Percentiles rank a stretch among this genome's conserved stretches.
These are phyloP conservation scores for Arabidopsis thaliana DNA, from an alignment of 345 rosid genomes.

Conservation along the genomic window DNA sequence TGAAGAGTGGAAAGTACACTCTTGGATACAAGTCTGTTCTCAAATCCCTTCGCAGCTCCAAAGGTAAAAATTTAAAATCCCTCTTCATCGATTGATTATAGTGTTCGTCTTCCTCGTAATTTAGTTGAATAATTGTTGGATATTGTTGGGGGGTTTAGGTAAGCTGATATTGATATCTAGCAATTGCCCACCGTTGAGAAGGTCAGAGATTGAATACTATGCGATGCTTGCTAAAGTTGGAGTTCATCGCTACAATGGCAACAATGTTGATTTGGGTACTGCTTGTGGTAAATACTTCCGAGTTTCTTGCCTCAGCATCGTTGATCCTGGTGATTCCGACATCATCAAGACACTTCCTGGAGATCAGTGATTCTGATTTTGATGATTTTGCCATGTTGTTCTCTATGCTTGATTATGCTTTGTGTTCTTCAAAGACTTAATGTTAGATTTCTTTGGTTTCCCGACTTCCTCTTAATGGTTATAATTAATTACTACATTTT, in stretches of 20 bases:
- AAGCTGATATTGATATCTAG: constrained; percentile 64
- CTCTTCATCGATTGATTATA: not conserved
- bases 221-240: constrained; percentile 48
- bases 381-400: constrained; percentile 27
- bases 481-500: constrained; percentile 13
- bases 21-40: constrained; percentile 79
- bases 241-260: constrained; percentile 50
- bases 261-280: constrained; percentile 79
- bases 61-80: constrained; percentile 46
- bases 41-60: constrained; percentile 66
- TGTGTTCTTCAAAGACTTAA: constrained; percentile 29
- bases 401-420: constrained; percentile 12
- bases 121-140: not conserved
- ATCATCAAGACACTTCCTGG: constrained; percentile 74
- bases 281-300: constrained; percentile 83
- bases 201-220: constrained; percentile 77
- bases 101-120: not conserved
- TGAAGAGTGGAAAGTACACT: constrained; percentile 86
- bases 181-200: constrained; percentile 79
- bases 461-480: not conserved
- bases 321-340: constrained; percentile 79
- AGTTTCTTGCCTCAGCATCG: constrained; percentile 74
- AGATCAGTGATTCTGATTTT: constrained; percentile 28
- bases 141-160: constrained; percentile 40
- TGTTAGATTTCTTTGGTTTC: constrained; percentile 12